These are phyloP conservation scores for Tephrocybe sp. DNA, from an alignment of 768 basidiomycete genomes.

Conservation along the genomic window DNA sequence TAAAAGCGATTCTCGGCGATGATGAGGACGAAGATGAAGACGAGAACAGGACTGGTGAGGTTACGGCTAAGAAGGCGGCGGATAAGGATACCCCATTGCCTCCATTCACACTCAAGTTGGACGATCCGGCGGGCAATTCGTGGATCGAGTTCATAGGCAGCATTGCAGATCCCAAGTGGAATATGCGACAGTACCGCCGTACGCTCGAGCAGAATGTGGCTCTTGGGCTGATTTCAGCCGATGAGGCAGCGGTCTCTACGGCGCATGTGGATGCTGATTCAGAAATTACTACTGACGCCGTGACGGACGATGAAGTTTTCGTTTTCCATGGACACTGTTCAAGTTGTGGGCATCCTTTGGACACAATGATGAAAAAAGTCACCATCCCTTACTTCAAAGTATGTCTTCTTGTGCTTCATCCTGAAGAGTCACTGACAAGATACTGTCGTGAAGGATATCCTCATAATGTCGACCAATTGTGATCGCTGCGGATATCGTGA, in stretches of 20 bases:
- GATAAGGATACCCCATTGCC: conserved; percentile 54
- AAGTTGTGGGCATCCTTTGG: conserved; percentile 76
- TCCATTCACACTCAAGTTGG: conserved; percentile 78
- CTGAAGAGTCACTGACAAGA: background rate
- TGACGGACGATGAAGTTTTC: conserved; percentile 80
- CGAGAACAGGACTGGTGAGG: conserved; percentile 33
- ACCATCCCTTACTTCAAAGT: conserved; percentile 98
- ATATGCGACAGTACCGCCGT: conserved; percentile 75
- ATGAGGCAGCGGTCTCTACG: conserved; percentile 30
- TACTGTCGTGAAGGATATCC: conserved; percentile 61
- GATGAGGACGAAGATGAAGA: conserved; percentile 45
- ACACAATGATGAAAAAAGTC: conserved; percentile 95
- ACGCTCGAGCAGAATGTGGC: conserved; percentile 76
- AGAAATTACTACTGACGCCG: conserved; percentile 24
- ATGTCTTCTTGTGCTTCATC: conserved; percentile 8
- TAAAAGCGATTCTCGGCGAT: conserved; percentile 62
- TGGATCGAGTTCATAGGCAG: conserved; percentile 88
- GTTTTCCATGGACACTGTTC: conserved; percentile 76
- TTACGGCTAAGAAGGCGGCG: conserved; percentile 26
- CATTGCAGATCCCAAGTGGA: conserved; percentile 93
- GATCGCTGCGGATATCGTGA: conserved; percentile 94
- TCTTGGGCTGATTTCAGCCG: conserved; percentile 65
- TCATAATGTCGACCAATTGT: conserved; percentile 88
- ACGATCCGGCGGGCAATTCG: conserved; percentile 96
- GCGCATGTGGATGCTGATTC: conserved; percentile 12